Evolutionary conservation across 2,329 filamentous ascomycete species (phyloP).

Genomic region (Fusarium buxicola): DNA sequence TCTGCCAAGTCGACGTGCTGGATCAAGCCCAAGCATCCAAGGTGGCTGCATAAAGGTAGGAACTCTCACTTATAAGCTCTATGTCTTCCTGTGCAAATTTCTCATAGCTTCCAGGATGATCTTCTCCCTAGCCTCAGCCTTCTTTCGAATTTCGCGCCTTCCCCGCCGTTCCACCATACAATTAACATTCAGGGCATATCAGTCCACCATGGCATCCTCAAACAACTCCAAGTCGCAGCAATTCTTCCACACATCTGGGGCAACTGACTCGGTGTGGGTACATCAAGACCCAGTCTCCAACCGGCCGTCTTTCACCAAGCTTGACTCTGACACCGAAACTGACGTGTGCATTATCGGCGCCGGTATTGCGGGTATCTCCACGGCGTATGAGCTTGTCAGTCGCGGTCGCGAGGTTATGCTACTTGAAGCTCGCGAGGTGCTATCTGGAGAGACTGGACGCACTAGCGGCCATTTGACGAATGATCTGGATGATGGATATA

Average conservation of each 20-base stretch:
- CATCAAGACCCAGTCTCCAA: slow-evolving; percentile 59
- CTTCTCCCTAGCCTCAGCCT: slow-evolving; percentile 9
- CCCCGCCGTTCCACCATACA: slow-evolving; percentile 7
- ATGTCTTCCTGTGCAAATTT: background rate
- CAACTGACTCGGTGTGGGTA: slow-evolving; percentile 64
- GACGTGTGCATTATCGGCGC: slow-evolving; percentile 35
- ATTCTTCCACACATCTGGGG: slow-evolving; percentile 57
- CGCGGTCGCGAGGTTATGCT: slow-evolving; percentile 62
- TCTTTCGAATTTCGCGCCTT: slow-evolving; percentile 10
- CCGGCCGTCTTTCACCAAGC: slow-evolving; percentile 9
- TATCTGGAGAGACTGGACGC: slow-evolving; percentile 65
- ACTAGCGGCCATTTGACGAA: slow-evolving; percentile 67
- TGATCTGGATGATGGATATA: slow-evolving; percentile 65
- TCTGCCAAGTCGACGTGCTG: too few species aligned
- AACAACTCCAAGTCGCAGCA: slow-evolving; percentile 20
- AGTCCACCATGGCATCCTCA: slow-evolving; percentile 18
- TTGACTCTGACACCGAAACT: slow-evolving; percentile 13
- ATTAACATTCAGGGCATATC: slow-evolving; percentile 14
- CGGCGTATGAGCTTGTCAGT: slow-evolving; percentile 53
- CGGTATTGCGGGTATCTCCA: slow-evolving; percentile 34
- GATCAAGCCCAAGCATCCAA: background rate
- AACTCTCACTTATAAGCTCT: background rate
- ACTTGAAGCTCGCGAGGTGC: slow-evolving; percentile 65
- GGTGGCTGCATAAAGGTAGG: background rate
- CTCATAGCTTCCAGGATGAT: slow-evolving; percentile 11